A percentile compares a stretch with the other conserved stretches of the same genome.
Conservation (phyloP, 345 rosid species). For the Citrus trifoliata region DNA sequence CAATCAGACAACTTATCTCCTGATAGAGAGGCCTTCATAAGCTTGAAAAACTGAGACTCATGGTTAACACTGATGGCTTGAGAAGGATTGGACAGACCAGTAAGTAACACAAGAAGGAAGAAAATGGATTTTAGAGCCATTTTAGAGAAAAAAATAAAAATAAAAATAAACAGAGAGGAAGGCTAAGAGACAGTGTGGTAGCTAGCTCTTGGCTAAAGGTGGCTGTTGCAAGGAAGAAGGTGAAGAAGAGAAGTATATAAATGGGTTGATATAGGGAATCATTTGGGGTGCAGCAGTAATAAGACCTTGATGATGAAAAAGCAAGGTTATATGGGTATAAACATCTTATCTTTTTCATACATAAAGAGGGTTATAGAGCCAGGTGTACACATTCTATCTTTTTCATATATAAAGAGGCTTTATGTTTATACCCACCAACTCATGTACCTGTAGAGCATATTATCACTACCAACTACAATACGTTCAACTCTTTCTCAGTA, state of each 20-base stretch:
- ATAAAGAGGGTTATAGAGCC: slow-evolving; percentile 40
- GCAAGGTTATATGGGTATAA: slow-evolving; percentile 34
- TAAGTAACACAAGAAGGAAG: slow-evolving; percentile 30
- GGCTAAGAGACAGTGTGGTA: slow-evolving; percentile 16
- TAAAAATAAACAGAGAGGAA: neutral
- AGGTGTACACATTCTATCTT: slow-evolving; percentile 44
- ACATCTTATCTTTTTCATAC: slow-evolving; percentile 34
- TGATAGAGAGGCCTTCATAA: slow-evolving; percentile 51
- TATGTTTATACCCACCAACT: slow-evolving; percentile 52
- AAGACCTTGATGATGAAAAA: slow-evolving; percentile 32
- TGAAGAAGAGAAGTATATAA: slow-evolving; percentile 42
- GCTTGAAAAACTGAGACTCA: slow-evolving; percentile 63
- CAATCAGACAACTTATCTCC: slow-evolving; percentile 57
- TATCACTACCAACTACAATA: slow-evolving; percentile 7
- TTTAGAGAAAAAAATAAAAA: slow-evolving; percentile 3
- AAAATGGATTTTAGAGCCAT: slow-evolving; percentile 36
- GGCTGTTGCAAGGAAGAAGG: slow-evolving; percentile 37
- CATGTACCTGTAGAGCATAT: slow-evolving; percentile 36
- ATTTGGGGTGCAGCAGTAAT: slow-evolving; percentile 29
- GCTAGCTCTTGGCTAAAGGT: slow-evolving; percentile 19
- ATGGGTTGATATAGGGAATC: slow-evolving; percentile 33
- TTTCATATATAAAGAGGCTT: slow-evolving; percentile 51
- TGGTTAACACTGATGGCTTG: slow-evolving; percentile 22
- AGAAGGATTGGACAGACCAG: slow-evolving; percentile 25
- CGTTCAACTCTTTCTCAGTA: too few relatives aligned